Percentiles rank a stretch among this genome's conserved stretches.
Evolutionary conservation across 2,329 filamentous ascomycete species (phyloP).

Genomic region (Emmonsiellopsis sp.): DNA sequence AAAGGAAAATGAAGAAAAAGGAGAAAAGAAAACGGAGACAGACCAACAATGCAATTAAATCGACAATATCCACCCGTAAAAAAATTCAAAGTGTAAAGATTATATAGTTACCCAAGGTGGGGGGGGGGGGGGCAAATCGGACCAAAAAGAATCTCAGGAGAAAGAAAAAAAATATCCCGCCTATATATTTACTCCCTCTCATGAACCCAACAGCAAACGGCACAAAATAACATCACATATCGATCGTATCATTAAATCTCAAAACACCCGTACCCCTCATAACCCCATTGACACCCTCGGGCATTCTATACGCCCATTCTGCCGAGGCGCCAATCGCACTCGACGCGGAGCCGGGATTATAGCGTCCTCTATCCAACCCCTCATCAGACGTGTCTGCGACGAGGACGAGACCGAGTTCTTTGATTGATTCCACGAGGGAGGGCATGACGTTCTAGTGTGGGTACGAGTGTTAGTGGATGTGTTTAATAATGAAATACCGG

Average conservation of each 20-base stretch:
- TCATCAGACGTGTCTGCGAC: constrained; percentile 76
- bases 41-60: too few relatives aligned
- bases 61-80: too few relatives aligned
- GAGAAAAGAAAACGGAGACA: too few relatives aligned
- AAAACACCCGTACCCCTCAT: constrained; percentile 79
- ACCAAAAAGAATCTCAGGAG: neutral
- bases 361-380: constrained; percentile 17
- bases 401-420: constrained; percentile 83
- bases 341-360: constrained; percentile 14
- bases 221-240: constrained; percentile 39
- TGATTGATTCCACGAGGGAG: constrained; percentile 83
- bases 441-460: constrained; percentile 75
- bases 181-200: too few relatives aligned
- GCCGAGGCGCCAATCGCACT: constrained; percentile 18
- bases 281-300: constrained; percentile 78
- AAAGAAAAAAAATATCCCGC: neutral
- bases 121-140: neutral
- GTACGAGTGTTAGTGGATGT: constrained; percentile 8
- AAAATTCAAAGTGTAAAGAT: too few relatives aligned
- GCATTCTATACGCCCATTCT: constrained; percentile 45
- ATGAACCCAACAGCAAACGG: neutral
- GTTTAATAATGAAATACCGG: neutral
- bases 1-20: neutral
- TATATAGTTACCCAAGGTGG: neutral
- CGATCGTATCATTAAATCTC: constrained; percentile 87